phyloP scores from a whole-genome alignment of 2,329 filamentous ascomycete species.

The Epichloe elymi region DNA sequence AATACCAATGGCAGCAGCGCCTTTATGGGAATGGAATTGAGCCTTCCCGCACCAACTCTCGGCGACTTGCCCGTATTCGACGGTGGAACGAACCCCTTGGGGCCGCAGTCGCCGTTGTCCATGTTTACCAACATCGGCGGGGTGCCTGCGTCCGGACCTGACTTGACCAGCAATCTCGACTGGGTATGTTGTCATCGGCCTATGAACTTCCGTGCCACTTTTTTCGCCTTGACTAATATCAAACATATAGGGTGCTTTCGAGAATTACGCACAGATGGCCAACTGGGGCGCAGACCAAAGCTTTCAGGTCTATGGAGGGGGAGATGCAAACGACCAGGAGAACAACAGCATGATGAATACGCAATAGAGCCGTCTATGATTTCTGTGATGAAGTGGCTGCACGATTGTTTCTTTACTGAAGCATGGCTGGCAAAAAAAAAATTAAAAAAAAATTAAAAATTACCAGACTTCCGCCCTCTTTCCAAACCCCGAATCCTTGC shows the following conservation, averaged over 20 bases:
- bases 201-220: neutral
- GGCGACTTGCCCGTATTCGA: conserved; percentile 17
- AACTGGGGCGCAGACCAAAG: conserved; percentile 39
- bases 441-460: no score
- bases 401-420: no score
- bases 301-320: conserved; percentile 34
- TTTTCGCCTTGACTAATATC: neutral
- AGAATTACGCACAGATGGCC: conserved; percentile 41
- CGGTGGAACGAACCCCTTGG: conserved; percentile 13
- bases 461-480: no score
- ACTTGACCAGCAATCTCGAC: conserved; percentile 40
- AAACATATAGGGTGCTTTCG: conserved; percentile 35
- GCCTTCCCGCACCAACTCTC: conserved; percentile 18
- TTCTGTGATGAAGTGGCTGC: no score
- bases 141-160: conserved; percentile 18
- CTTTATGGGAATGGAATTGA: conserved; percentile 33
- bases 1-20: conserved; percentile 26
- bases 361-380: conserved; percentile 3
- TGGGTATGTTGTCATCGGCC: conserved; percentile 32
- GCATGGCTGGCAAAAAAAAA: no score
- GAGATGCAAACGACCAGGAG: conserved; percentile 14
- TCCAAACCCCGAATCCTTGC: no score
- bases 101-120: conserved; percentile 32
- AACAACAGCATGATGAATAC: conserved; percentile 12
- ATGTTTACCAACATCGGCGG: conserved; percentile 36